These are phyloP conservation scores for Echeveria elegans DNA, from an alignment of 164 flowering plant genomes.

Conservation along the genomic window DNA sequence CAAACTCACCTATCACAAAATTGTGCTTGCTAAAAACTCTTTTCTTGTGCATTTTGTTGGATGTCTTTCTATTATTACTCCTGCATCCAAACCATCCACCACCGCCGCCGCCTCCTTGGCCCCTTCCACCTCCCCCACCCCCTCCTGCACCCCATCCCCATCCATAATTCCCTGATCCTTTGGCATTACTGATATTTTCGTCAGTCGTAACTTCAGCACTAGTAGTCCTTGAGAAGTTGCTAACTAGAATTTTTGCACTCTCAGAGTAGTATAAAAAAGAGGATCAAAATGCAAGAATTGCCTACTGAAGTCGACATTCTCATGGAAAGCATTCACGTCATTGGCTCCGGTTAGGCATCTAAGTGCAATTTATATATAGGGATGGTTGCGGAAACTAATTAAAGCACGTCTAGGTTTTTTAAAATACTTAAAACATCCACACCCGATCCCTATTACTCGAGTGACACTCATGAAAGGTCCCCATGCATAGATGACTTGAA, in stretches of 20 bases:
- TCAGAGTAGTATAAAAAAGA: no score
- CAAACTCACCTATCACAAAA: constrained; percentile 43
- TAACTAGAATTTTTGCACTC: not conserved
- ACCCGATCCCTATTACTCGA: no score
- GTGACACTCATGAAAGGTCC: not conserved
- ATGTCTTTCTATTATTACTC: constrained; percentile 9
- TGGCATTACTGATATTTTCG: not conserved
- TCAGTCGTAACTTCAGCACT: not conserved
- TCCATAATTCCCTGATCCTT: constrained; percentile 10
- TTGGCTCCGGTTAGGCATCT: not conserved
- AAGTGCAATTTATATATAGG: not conserved
- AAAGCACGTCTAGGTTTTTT: no score
- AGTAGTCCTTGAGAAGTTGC: not conserved
- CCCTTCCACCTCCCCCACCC: constrained; percentile 20
- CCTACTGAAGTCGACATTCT: not conserved
- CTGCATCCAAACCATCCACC: no score
- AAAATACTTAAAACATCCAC: no score
- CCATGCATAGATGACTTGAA: not conserved
- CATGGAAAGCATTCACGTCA: no score
- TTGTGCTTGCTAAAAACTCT: constrained; percentile 16
- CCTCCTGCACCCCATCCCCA: no score
- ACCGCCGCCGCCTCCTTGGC: constrained; percentile 26
- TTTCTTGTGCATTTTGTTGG: constrained; percentile 10
- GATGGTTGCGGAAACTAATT: not conserved
- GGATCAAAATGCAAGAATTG: not conserved